Evolutionary conservation across 208 protist genomes (phyloP).

Genomic region (Blechomonas ayalai): DNA sequence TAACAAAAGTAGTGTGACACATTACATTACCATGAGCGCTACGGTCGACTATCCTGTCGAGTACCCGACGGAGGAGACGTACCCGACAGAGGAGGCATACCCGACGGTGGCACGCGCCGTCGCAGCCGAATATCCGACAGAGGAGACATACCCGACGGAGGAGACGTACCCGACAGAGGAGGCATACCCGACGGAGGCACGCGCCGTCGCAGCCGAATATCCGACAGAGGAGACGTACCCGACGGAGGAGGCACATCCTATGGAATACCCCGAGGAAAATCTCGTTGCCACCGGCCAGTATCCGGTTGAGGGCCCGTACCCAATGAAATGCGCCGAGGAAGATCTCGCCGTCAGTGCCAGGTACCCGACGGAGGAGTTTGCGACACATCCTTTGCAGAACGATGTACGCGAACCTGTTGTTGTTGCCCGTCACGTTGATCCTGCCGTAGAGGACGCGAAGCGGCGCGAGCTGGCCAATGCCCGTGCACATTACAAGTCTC

Average conservation of each 20-base stretch:
- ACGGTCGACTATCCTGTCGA: no score
- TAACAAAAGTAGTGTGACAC: not conserved
- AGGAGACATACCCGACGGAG: conserved; percentile 3
- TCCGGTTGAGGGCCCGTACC: no score
- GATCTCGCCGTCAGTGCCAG: no score
- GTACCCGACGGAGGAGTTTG: no score
- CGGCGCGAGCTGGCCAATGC: not conserved
- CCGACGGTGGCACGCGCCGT: not conserved
- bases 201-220: no score
- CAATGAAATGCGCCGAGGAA: no score
- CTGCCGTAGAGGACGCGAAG: not conserved
- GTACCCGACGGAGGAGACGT: conserved; percentile 5
- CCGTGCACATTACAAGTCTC: conserved; percentile 9
- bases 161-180: conserved; percentile 11
- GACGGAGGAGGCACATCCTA: conserved; percentile 6
- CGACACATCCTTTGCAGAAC: no score
- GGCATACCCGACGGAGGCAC: not conserved
- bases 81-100: conserved; percentile 4
- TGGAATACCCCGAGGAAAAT: not conserved
- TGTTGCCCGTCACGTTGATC: no score
- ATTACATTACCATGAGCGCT: no score
- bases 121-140: no score
- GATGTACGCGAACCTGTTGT: no score
- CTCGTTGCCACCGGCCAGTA: not conserved
- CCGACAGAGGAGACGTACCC: no score